Conservation (phyloP, 2,329 filamentous ascomycete genomes). For the Kalmusia sp. region DNA sequence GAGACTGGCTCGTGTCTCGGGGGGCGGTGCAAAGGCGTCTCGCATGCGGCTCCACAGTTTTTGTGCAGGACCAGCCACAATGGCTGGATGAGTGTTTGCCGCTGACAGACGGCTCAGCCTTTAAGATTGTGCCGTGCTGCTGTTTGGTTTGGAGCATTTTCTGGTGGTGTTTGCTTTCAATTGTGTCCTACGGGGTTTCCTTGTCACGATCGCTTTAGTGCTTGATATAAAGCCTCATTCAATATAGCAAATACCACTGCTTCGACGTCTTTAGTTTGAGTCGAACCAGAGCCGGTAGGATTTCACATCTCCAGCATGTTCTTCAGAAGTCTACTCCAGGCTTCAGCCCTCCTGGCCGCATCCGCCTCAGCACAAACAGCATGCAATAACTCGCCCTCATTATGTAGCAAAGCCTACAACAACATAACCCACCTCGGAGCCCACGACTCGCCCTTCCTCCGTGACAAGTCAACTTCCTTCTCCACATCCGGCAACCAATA, state of each 20-base stretch:
- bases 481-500: constrained; percentile 75
- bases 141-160: constrained; percentile 9
- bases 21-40: constrained; percentile 27
- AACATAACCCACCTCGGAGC: constrained; percentile 80
- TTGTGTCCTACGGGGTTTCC: no score
- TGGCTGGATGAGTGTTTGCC: background rate
- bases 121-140: constrained; percentile 14
- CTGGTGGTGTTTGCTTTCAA: constrained; percentile 1
- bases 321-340: constrained; percentile 32
- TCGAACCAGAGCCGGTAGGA: background rate
- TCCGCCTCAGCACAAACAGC: constrained; percentile 51
- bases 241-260: background rate
- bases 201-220: constrained; percentile 3
- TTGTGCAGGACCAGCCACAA: background rate
- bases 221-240: background rate
- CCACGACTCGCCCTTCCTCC: constrained; percentile 76
- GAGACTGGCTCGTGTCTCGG: constrained; percentile 37
- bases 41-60: constrained; percentile 20
- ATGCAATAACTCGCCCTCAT: constrained; percentile 81
- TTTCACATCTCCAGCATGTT: constrained; percentile 34
- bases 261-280: background rate
- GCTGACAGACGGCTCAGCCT: background rate
- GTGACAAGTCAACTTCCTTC: constrained; percentile 67
- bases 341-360: constrained; percentile 30
- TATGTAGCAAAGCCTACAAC: constrained; percentile 76